A percentile compares a stretch with the other conserved stretches of the same genome.
Evolutionary conservation across 495 filamentous ascomycete species (phyloP).

Genomic region (Hypoxylon fuscum): DNA sequence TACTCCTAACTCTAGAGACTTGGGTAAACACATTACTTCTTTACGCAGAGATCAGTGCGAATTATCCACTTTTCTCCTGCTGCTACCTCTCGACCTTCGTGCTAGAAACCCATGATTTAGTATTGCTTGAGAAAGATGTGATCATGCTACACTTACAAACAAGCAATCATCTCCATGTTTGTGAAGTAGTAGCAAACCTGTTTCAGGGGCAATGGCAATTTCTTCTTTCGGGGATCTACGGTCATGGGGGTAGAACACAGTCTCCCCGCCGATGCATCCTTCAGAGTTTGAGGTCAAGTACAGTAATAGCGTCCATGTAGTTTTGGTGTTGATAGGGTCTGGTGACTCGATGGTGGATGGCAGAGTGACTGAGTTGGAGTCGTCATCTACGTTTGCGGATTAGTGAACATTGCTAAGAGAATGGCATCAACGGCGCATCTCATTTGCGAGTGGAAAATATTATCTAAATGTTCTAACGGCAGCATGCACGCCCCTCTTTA

Average conservation of each 20-base stretch:
- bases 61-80: constrained; percentile 94
- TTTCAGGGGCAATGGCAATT: constrained; percentile 75
- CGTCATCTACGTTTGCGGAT: constrained; percentile 36
- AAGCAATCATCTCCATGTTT: constrained; percentile 90
- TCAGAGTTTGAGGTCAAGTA: constrained; percentile 78
- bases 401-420: constrained; percentile 17
- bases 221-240: constrained; percentile 64
- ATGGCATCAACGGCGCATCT: not conserved
- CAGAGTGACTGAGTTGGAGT: constrained; percentile 36
- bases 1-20: too few relatives aligned
- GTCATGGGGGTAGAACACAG: constrained; percentile 87
- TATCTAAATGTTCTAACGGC: constrained; percentile 3
- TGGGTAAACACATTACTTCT: constrained; percentile 40
- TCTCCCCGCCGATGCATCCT: constrained; percentile 83
- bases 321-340: constrained; percentile 70
- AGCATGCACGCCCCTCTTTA: not conserved
- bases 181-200: constrained; percentile 85
- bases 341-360: constrained; percentile 81
- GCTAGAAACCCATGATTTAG: constrained; percentile 47
- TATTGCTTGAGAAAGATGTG: not conserved
- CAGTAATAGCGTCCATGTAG: constrained; percentile 91
- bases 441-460: not conserved
- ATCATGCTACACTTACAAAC: constrained; percentile 55
- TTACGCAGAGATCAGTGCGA: constrained; percentile 85
- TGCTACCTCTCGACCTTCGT: constrained; percentile 83